These are phyloP conservation scores for Zanthoxylum bungeanum DNA, from an alignment of 345 rosid genomes.

Conservation along the genomic window DNA sequence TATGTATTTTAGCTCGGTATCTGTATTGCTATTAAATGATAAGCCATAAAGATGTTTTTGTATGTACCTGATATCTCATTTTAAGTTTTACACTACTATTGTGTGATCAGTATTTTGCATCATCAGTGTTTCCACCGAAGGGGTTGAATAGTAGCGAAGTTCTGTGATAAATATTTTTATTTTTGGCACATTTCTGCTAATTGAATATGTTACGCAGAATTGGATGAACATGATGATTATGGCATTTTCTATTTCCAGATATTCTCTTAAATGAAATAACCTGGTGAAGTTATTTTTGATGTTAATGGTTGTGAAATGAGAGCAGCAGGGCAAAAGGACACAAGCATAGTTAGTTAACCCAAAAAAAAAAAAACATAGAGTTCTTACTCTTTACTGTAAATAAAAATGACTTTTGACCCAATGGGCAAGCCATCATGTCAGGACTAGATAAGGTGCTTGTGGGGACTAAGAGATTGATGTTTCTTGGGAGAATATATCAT, in stretches of 20 bases:
- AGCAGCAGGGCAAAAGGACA: not conserved
- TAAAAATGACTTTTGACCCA: conserved; percentile 7
- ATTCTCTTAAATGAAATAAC: conserved; percentile 1
- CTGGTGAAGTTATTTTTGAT: not conserved
- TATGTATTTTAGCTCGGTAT: not conserved
- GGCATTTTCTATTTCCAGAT: not conserved
- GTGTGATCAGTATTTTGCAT: not conserved
- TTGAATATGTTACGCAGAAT: not conserved
- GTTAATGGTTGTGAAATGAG: not conserved
- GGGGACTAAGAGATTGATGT: not conserved
- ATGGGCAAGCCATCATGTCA: not conserved
- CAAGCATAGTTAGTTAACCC: not conserved
- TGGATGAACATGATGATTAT: not conserved
- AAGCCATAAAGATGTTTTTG: not conserved
- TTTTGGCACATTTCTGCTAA: not conserved
- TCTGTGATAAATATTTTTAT: not conserved
- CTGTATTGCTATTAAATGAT: not conserved
- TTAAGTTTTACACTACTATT: not conserved
- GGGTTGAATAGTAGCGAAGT: not conserved
- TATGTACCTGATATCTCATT: not conserved
- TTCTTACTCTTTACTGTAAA: not conserved
- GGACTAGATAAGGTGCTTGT: not conserved
- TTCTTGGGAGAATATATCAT: too few relatives aligned
- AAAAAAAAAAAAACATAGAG: too few relatives aligned
- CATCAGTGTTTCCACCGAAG: not conserved